phyloP scores from a whole-genome alignment of 2,329 filamentous ascomycete genomes.

The Fusarium pseudocircinatum region DNA sequence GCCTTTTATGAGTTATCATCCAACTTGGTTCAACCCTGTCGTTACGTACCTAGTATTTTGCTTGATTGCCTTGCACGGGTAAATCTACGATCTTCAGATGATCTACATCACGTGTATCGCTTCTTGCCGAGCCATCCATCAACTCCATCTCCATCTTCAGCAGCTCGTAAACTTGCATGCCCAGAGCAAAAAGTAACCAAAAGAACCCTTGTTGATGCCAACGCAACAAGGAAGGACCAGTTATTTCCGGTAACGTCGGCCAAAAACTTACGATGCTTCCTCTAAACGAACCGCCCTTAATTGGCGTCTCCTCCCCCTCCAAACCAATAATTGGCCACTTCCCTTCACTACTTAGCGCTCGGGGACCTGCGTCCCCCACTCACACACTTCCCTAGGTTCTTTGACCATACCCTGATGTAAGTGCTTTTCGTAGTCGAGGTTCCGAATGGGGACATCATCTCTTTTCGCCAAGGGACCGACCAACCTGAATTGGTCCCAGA shows the following conservation, averaged over 20 bases:
- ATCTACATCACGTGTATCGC: slow-evolving; percentile 21
- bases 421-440: slow-evolving; percentile 2
- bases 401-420: slow-evolving; percentile 5
- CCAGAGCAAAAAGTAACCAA: background rate
- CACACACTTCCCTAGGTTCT: background rate
- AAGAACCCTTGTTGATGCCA: background rate
- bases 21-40: background rate
- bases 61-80: background rate
- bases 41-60: background rate
- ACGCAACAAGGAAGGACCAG: background rate
- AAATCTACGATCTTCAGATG: slow-evolving; percentile 1
- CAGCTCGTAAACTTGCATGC: background rate
- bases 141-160: background rate
- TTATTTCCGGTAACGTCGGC: slow-evolving; percentile 1
- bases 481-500: background rate
- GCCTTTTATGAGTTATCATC: background rate
- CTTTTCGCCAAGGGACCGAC: slow-evolving; percentile 17
- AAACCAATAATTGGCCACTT: slow-evolving; percentile 27
- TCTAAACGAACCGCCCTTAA: slow-evolving; percentile 14
- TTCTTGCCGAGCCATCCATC: slow-evolving; percentile 1
- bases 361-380: slow-evolving; percentile 25
- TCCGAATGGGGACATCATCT: slow-evolving; percentile 20
- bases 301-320: slow-evolving; percentile 8
- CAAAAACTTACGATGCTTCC: slow-evolving; percentile 5
- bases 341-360: slow-evolving; percentile 10